These are phyloP conservation scores for Keithomyces neogunnii DNA, from an alignment of 2,329 filamentous ascomycete species.

Conservation along the genomic window DNA sequence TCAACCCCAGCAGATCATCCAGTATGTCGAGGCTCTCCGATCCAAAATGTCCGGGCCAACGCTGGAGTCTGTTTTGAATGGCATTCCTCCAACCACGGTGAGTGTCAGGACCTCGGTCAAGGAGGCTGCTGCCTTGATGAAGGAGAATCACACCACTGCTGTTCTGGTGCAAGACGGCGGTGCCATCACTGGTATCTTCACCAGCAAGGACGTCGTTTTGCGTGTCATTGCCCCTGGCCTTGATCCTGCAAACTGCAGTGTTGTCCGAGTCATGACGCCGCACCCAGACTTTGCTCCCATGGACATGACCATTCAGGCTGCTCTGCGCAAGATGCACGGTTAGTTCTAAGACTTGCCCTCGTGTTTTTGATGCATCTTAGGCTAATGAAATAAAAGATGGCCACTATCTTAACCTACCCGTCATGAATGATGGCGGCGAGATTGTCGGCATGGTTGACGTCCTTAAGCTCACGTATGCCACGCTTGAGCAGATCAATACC, in stretches of 20 bases:
- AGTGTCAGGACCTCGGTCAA: constrained; percentile 93
- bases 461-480: constrained; percentile 95
- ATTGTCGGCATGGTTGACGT: constrained; percentile 99
- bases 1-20: constrained; percentile 97
- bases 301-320: constrained; percentile 98
- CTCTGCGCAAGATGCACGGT: constrained; percentile 98
- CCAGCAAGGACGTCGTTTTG: constrained; percentile 96
- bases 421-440: constrained; percentile 95
- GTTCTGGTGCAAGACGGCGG: constrained; percentile 94
- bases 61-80: constrained; percentile 86
- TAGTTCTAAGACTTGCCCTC: constrained; percentile 26
- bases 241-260: constrained; percentile 90
- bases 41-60: constrained; percentile 98
- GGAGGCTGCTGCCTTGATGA: constrained; percentile 93
- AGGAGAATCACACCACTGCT: constrained; percentile 96
- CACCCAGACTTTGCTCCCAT: constrained; percentile 97
- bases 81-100: constrained; percentile 85
- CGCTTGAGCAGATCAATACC: constrained; percentile 93
- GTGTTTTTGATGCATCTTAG: not conserved
- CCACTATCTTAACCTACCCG: constrained; percentile 94
- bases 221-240: constrained; percentile 95
- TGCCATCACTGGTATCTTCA: constrained; percentile 97
- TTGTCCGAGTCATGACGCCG: constrained; percentile 97
- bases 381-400: constrained; percentile 55
- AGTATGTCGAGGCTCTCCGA: constrained; percentile 93